Percentiles rank a stretch among this genome's conserved stretches.
Conservation (phyloP, 495 filamentous ascomycete genomes). For the Lophiostoma macrostomum region DNA sequence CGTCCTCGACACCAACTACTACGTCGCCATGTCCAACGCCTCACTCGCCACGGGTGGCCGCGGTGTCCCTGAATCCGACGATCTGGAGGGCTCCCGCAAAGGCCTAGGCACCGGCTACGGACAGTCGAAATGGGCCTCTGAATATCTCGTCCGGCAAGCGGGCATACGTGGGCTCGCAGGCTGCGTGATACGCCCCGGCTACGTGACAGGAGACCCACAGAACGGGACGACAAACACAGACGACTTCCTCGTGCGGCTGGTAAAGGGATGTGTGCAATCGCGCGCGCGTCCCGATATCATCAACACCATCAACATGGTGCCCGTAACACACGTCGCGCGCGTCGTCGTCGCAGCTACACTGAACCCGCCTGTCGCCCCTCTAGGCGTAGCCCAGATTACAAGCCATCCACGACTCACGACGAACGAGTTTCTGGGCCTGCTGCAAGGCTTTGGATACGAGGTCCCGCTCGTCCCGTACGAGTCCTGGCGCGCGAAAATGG, state of each 20-base stretch:
- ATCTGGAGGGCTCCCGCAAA: constrained; percentile 60
- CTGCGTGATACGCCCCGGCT: constrained; percentile 79
- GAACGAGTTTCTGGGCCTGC: constrained; percentile 68
- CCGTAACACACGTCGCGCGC: constrained; percentile 77
- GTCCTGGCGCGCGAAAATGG: constrained; percentile 39
- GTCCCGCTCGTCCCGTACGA: constrained; percentile 67
- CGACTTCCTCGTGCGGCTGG: constrained; percentile 87
- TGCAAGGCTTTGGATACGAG: constrained; percentile 75
- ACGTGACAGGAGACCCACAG: constrained; percentile 71
- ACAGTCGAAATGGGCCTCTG: constrained; percentile 81
- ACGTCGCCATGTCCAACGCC: constrained; percentile 67
- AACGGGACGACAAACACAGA: constrained; percentile 79
- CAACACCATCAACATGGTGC: constrained; percentile 91
- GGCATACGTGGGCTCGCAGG: constrained; percentile 73
- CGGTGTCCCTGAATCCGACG: constrained; percentile 61
- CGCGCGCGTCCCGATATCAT: constrained; percentile 65
- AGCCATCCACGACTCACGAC: constrained; percentile 75
- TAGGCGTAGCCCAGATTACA: constrained; percentile 73
- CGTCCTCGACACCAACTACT: constrained; percentile 77
- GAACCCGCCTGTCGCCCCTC: constrained; percentile 51
- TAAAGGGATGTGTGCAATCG: constrained; percentile 87
- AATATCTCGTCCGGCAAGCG: constrained; percentile 78
- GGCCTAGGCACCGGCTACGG: constrained; percentile 84
- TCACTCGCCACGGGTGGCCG: constrained; percentile 51
- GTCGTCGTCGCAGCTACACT: constrained; percentile 73